A percentile compares a stretch with the other conserved stretches of the same genome.
These are phyloP conservation scores for Penicillium hordei DNA, from an alignment of 2,329 filamentous ascomycete species.

Conservation along the genomic window DNA sequence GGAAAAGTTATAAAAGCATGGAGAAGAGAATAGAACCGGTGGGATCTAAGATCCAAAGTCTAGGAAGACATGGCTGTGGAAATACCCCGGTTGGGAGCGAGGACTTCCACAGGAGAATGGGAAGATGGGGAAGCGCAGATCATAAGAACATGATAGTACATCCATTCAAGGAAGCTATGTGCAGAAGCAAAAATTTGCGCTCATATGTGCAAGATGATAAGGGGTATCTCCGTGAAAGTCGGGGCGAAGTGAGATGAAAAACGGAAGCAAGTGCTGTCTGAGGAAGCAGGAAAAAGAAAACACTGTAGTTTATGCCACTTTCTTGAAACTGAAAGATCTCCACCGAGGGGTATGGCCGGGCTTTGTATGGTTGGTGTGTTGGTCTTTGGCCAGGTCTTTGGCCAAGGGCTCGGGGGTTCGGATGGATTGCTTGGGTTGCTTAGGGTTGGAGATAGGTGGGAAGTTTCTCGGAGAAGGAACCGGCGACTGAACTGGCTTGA, in stretches of 20 bases:
- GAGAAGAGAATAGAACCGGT: conserved; percentile 7
- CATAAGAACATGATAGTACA: conserved; percentile 33
- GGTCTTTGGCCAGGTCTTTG: conserved; percentile 15
- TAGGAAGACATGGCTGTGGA: conserved; percentile 22
- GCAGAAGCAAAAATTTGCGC: conserved; percentile 24
- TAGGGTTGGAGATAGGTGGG: conserved; percentile 16
- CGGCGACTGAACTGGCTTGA: conserved; percentile 11
- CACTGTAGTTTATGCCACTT: conserved; percentile 14
- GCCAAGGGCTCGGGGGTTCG: conserved; percentile 14
- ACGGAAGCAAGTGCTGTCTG: conserved; percentile 11
- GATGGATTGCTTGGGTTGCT: conserved; percentile 20
- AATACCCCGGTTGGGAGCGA: not conserved
- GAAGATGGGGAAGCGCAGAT: conserved; percentile 13
- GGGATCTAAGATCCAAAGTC: conserved; percentile 14
- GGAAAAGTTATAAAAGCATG: not conserved
- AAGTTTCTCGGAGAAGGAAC: conserved; percentile 18
- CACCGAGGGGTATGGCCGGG: conserved; percentile 20
- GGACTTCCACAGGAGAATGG: conserved; percentile 13
- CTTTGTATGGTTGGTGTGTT: conserved; percentile 12
- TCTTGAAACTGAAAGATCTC: conserved; percentile 29
- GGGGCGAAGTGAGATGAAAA: conserved; percentile 14
- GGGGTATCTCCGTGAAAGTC: conserved; percentile 23
- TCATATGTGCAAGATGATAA: conserved; percentile 23
- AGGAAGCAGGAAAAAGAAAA: not conserved
- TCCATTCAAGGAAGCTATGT: conserved; percentile 31